Base-by-base conservation (phyloP, 2,329 filamentous ascomycete species). In the Neonectria sp. region DNA sequence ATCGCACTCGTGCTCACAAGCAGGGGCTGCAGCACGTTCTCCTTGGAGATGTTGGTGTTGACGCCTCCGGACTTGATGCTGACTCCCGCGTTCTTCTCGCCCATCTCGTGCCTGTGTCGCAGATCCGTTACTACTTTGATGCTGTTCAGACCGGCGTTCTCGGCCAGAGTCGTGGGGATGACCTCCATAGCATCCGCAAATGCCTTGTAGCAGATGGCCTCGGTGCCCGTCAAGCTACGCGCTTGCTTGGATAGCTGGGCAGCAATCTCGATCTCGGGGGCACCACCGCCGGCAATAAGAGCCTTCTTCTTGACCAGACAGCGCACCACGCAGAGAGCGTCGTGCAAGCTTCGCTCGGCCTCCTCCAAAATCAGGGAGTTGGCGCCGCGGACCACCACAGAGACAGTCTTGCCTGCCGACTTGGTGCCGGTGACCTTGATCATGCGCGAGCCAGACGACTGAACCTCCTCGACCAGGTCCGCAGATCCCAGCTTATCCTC, bases 251-350 rank as follows among this genome's bases (percentile, higher is more conserved):
- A 90, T 37, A 99, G 89, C 77, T 94, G 89, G 61, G 96, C 93
- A 25, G 96, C 94, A 76, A 99, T 95, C 83, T 98, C 95, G 77
- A 98, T 97, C 83, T 99, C 96, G 29, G 96, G 94, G 2, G 96
- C 96, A 79, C 96, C 96, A 77, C 96, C 96, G 82, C 96, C 96
- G 15, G 97, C 95, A 76, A 99, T 97, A 64, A 99, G 90, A n/a
- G 96, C 96, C 85, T 97, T 97, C 90, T 98, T 99, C 91, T 99
- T 99, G 75, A 99, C 96, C 68, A 99, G 85, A 80, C 96, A 99
- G 76, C 96, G 93, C 75, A 99, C 95, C 57, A 98, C 96, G 80
- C 96, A 99, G 71, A 98, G 94, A 33, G 96, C 96, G 77, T 99
- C 96, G 87, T 99, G 96, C 62, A 99, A 89, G 73, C 93, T 96